Evolutionary conservation across 169 alveolate species (phyloP), one percentile per base, ranked within the genome.

Genomic region (Plasmodium vivax): DNA sequence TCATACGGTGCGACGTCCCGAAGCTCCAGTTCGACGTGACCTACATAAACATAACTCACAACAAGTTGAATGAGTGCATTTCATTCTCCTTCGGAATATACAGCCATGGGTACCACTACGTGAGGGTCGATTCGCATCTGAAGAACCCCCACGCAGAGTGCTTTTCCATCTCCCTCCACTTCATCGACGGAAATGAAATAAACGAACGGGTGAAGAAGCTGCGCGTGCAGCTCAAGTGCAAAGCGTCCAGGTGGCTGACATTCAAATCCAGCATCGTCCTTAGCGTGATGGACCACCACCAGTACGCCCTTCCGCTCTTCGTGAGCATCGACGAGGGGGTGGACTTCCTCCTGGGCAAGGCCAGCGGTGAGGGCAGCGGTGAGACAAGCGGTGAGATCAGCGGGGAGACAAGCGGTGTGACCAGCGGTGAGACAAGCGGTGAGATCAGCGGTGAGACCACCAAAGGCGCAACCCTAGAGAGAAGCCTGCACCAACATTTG

Each of bases 91-190:
- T 90, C 47, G 27, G 54, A 47, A 90, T 90, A 62, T 90, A 90
- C 43, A 90, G 72, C 47, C n/a, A 30, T 79, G 94, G 94, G 43
- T 90, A 90, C 82, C 43, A 81, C 51, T 90, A 90, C 54, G 90
- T 90, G 4, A 54, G 94, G 83, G 72, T 80, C 0, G 36, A 80
- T 80, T 79, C 58, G 45, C 47, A 80, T 27, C 68, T 90, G 27
- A 68, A 80, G 27, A 90, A 90, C 80, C 23, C 80, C 47, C 74
- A 58, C 51, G 23, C 32, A 30, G 94, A 90, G 23, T 68, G 34
- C 27, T 90, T 90, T 27, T 90, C 47, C 9, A 27, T 90, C 34
- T 62, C 87, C 36, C 36, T 90, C 32, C 79, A 90, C 51, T 90
- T 90, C 72, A 1, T 43, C 19, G 14, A 80, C 4, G 90, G 90